Percentiles rank a stretch among this genome's conserved stretches.
Conservation (phyloP, 2,329 filamentous ascomycete genomes). For the Dactylellina sp. region DNA sequence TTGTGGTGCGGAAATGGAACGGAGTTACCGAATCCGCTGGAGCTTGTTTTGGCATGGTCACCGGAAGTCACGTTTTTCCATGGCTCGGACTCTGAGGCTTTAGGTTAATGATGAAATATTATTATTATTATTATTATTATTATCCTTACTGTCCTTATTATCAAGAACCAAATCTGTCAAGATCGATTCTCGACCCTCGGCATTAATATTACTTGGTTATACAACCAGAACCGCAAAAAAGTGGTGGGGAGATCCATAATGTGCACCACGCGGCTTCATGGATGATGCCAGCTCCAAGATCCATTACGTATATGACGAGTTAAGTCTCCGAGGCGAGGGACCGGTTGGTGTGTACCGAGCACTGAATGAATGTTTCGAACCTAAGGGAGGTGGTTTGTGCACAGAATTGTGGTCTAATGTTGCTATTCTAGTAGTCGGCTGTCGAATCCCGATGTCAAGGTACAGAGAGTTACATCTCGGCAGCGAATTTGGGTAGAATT, state of each 20-base stretch:
- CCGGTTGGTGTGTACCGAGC: neutral
- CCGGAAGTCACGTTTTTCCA: neutral
- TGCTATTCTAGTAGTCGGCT: slow-evolving; percentile 13
- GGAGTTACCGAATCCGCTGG: neutral
- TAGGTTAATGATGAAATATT: neutral
- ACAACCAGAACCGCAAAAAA: neutral
- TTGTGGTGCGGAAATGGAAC: neutral
- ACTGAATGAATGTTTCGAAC: neutral
- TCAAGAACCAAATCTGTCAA: neutral
- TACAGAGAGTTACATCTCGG: slow-evolving; percentile 18
- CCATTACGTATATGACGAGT: neutral
- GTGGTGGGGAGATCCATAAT: neutral
- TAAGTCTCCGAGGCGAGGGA: slow-evolving; percentile 1
- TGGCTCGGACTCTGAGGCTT: neutral
- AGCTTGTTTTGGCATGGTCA: neutral
- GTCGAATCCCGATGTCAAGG: slow-evolving; percentile 14
- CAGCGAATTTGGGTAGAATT: slow-evolving; percentile 1
- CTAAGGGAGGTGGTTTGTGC: neutral
- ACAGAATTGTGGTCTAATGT: neutral
- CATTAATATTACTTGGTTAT: neutral
- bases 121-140: too few species aligned
- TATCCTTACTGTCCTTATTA: neutral
- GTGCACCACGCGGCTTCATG: too few species aligned
- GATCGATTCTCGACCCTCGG: neutral
- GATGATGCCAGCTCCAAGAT: too few species aligned